phyloP scores from a whole-genome alignment of 352 stramenopile species.

The Globisporangium nunn region DNA sequence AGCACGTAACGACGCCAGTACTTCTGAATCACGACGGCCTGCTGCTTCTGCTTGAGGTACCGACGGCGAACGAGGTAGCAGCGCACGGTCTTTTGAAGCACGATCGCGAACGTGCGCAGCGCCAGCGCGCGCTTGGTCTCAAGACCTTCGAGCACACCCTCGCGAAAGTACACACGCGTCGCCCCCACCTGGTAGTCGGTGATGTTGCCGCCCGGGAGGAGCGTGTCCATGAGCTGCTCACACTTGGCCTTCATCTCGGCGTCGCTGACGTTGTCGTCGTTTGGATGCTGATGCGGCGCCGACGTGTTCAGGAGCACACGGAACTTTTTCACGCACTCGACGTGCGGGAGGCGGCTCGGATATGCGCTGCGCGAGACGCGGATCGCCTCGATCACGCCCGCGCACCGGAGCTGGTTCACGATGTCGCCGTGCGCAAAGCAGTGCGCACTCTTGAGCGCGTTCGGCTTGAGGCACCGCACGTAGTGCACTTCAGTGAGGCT shows the following conservation, averaged over 20 bases:
- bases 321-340: slow-evolving; percentile 81
- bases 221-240: slow-evolving; percentile 57
- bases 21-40: slow-evolving; percentile 57
- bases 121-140: slow-evolving; percentile 68
- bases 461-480: slow-evolving; percentile 82
- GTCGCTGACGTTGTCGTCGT: slow-evolving; percentile 28
- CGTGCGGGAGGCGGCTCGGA: slow-evolving; percentile 67
- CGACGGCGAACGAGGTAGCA: slow-evolving; percentile 50
- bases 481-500: slow-evolving; percentile 82
- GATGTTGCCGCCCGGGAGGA: slow-evolving; percentile 66
- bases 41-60: slow-evolving; percentile 38
- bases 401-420: slow-evolving; percentile 78
- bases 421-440: slow-evolving; percentile 70
- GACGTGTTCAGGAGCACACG: slow-evolving; percentile 33
- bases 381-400: slow-evolving; percentile 83
- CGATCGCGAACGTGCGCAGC: slow-evolving; percentile 67
- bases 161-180: slow-evolving; percentile 81
- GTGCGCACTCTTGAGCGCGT: slow-evolving; percentile 61
- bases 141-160: slow-evolving; percentile 73
- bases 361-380: slow-evolving; percentile 83
- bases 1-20: slow-evolving; percentile 69
- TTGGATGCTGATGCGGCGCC: slow-evolving; percentile 10
- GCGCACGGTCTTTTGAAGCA: slow-evolving; percentile 67
- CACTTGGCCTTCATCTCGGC: slow-evolving; percentile 52
- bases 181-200: slow-evolving; percentile 83